phyloP scores from a whole-genome alignment of 2,329 filamentous ascomycete genomes.

The Zarea fungicola region DNA sequence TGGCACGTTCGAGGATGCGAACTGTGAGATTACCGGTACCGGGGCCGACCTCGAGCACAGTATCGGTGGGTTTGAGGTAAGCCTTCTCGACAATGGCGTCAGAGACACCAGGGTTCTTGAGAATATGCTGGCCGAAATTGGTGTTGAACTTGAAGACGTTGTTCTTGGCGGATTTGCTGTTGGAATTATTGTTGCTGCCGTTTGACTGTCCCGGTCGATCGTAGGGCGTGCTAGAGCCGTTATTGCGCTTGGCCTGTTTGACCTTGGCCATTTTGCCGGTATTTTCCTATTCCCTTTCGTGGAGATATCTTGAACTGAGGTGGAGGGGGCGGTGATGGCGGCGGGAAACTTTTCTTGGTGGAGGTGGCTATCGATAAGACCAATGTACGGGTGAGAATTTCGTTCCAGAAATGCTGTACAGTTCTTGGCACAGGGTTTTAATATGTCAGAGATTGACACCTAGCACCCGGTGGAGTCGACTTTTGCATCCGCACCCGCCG shows the following conservation, averaged over 20 bases:
- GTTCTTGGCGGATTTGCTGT: constrained; percentile 45
- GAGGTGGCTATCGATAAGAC: constrained; percentile 21
- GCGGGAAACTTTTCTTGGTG: constrained; percentile 22
- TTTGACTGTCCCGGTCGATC: constrained; percentile 30
- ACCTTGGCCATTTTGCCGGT: constrained; percentile 52
- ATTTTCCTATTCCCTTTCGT: no score
- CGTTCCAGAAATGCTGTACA: not conserved
- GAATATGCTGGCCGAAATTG: constrained; percentile 78
- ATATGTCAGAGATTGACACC: no score
- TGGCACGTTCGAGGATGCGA: constrained; percentile 80
- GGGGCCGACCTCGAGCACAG: constrained; percentile 87
- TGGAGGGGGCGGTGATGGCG: constrained; percentile 16
- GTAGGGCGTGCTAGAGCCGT: constrained; percentile 38
- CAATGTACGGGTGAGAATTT: not conserved
- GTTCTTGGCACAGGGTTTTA: not conserved
- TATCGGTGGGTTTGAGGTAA: constrained; percentile 81
- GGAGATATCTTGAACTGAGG: constrained; percentile 6
- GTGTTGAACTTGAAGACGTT: constrained; percentile 98
- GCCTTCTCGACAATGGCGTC: constrained; percentile 70
- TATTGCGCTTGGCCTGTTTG: constrained; percentile 47
- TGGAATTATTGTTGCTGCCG: constrained; percentile 15
- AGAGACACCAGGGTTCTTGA: constrained; percentile 85
- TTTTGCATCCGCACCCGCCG: not conserved
- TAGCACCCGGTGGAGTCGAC: not conserved
- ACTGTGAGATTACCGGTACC: constrained; percentile 88